Evolutionary conservation across 441 rosid genomes (phyloP).

Genomic region (Brassica balearica): DNA sequence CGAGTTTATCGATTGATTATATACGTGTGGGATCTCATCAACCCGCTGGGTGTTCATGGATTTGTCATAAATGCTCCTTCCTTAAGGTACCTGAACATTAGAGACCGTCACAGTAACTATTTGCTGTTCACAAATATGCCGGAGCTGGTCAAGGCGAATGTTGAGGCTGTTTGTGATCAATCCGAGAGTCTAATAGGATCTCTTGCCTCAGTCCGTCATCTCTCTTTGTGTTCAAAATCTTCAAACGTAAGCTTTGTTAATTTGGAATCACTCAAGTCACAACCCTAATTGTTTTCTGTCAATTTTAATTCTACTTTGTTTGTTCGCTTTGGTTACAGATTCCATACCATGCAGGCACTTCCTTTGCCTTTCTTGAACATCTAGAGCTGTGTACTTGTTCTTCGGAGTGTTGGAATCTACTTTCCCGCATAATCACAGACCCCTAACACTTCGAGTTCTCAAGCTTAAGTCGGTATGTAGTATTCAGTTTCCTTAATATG

Average conservation of each 20-base stretch:
- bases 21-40: not conserved
- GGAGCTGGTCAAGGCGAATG: constrained; percentile 19
- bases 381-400: constrained; percentile 14
- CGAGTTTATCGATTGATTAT: constrained; percentile 2
- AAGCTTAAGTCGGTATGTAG: constrained; percentile 25
- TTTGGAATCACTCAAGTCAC: not conserved
- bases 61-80: constrained; percentile 23
- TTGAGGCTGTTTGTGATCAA: constrained; percentile 8
- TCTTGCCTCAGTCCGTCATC: not conserved
- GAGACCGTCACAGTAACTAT: constrained; percentile 6
- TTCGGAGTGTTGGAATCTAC: constrained; percentile 3
- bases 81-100: constrained; percentile 7
- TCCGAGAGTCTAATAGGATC: not conserved
- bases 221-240: constrained; percentile 1
- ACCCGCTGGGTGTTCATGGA: not conserved
- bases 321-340: not conserved
- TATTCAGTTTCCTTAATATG: not conserved
- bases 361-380: constrained; percentile 6
- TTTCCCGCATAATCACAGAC: not conserved
- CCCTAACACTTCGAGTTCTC: constrained; percentile 21
- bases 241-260: constrained; percentile 4
- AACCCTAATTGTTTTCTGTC: not conserved
- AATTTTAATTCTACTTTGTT: not conserved
- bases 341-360: not conserved
- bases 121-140: constrained; percentile 12